phyloP scores from a whole-genome alignment of 805 yeast genomes.

The Starmera quercuum region DNA sequence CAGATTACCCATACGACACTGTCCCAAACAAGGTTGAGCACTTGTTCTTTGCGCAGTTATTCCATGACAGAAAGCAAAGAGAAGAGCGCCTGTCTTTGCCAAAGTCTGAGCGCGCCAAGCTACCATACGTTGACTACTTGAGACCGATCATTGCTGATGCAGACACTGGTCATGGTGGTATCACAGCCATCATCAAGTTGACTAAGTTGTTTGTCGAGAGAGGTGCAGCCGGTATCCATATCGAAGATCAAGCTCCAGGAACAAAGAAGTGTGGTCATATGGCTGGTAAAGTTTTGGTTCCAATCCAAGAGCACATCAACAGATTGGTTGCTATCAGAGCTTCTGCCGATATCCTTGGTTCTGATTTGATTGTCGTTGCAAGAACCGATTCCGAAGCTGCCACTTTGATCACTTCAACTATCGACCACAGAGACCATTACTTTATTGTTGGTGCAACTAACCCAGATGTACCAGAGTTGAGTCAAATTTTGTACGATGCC shows the following conservation, averaged over 20 bases:
- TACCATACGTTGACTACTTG: slow-evolving; percentile 75
- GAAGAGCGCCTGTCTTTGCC: slow-evolving; percentile 51
- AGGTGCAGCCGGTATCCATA: slow-evolving; percentile 98
- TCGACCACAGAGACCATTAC: slow-evolving; percentile 91
- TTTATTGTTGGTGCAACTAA: slow-evolving; percentile 88
- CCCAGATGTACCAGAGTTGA: slow-evolving; percentile 67
- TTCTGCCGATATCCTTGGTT: slow-evolving; percentile 87
- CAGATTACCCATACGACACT: slow-evolving; percentile 97
- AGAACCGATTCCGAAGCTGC: slow-evolving; percentile 98
- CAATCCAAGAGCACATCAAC: slow-evolving; percentile 95
- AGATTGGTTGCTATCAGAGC: slow-evolving; percentile 91
- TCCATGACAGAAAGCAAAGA: slow-evolving; percentile 95
- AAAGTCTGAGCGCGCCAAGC: slow-evolving; percentile 57
- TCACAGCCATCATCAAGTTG: slow-evolving; percentile 91
- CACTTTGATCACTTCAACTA: slow-evolving; percentile 86
- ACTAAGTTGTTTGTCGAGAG: slow-evolving; percentile 94
- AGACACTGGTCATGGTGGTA: slow-evolving; percentile 98
- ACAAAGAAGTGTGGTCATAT: slow-evolving; percentile 98
- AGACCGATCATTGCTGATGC: slow-evolving; percentile 97
- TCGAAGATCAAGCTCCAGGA: slow-evolving; percentile 98
- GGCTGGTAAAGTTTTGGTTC: slow-evolving; percentile 98
- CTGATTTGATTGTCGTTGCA: slow-evolving; percentile 81
- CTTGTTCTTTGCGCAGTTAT: slow-evolving; percentile 90
- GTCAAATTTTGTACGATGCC: slow-evolving; percentile 74
- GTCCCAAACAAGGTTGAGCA: slow-evolving; percentile 98